Base-by-base conservation (phyloP, 257 asterid species). In the Nicotiana noctiflora region DNA sequence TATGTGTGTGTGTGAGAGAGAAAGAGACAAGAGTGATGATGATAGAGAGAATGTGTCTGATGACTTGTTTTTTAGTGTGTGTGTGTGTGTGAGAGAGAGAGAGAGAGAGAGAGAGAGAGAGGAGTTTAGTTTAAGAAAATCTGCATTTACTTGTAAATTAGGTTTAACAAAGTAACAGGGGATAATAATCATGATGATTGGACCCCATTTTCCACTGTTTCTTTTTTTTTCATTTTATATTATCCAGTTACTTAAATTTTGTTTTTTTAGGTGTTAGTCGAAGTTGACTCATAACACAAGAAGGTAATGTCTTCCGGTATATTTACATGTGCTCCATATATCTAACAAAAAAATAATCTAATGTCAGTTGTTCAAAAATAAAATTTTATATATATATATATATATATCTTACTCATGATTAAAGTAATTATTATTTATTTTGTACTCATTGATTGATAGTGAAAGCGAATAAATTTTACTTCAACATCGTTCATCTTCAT, bases 1-100 rank as follows among this genome's bases (percentile, higher is more conserved):
- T 70, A 59, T 66, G 79, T 46, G 19, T 61, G 72, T 86, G 92
- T 72, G 90, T 57, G 90, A 25, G 89, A 83, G 80, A 32, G 80
- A 82, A 76, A 74, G 65, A 66, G 19, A n/a, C 10, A 27, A 37
- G 21, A 14, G 75, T 74, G 82, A 32, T 61, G 80, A 70, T 40
- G 66, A 78, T 25, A 49, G 52, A 79, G 52, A 68, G 63, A 82
- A 72, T 72, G 77, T 72, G 60, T 44, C 10, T 17, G 19, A 32
- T 75, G 75, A 59, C 46, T 44, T 37, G 40, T 78, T 4, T 78
- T 68, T 68, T 3, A 19, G 32, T 40, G 31, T 77, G 65, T 72
- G 49, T 32, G 88, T 82, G n/a, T n/a, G n/a, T n/a, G n/a, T n/a
- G n/a, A n/a, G n/a, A n/a, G n/a, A n/a, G n/a, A n/a, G n/a, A n/a